phyloP scores from a whole-genome alignment of 108 stramenopile species.

The Stephanodiscus minutulus region DNA sequence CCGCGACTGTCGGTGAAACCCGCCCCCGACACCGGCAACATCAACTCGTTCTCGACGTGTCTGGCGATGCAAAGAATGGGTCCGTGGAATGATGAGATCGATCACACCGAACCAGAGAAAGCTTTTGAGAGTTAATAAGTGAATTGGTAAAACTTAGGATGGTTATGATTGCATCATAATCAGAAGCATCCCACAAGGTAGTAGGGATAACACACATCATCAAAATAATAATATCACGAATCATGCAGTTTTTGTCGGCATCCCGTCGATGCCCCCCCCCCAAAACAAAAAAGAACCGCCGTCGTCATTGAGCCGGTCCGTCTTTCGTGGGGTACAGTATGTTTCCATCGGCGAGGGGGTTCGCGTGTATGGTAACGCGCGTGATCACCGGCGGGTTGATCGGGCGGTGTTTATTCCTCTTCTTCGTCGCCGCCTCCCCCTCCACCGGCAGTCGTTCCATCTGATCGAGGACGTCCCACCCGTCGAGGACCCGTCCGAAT shows the following conservation, averaged over 20 bases:
- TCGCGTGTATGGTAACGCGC: slow-evolving; percentile 94
- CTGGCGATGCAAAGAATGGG: slow-evolving; percentile 38
- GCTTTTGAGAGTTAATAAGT: slow-evolving; percentile 47
- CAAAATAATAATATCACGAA: background rate
- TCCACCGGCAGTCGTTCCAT: slow-evolving; percentile 92
- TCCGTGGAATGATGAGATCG: slow-evolving; percentile 84
- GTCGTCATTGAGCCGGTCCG: slow-evolving; percentile 76
- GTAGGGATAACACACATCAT: background rate
- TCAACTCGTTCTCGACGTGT: slow-evolving; percentile 68
- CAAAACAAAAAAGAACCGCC: background rate
- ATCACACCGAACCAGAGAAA: slow-evolving; percentile 51
- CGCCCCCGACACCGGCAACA: slow-evolving; percentile 60
- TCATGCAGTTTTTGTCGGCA: background rate
- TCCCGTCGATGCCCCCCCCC: background rate
- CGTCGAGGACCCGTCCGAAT: slow-evolving; percentile 93
- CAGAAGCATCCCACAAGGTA: background rate
- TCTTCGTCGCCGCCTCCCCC: slow-evolving; percentile 71
- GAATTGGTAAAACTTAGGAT: background rate
- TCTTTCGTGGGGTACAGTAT: slow-evolving; percentile 77
- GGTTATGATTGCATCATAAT: background rate
- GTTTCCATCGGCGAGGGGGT: slow-evolving; percentile 92
- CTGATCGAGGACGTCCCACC: slow-evolving; percentile 94
- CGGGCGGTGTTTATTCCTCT: slow-evolving; percentile 84
- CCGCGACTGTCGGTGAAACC: slow-evolving; percentile 62
- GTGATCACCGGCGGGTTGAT: slow-evolving; percentile 85